phyloP scores from a whole-genome alignment of 2,329 filamentous ascomycete genomes.

The Pseudocercospora eumusae region DNA sequence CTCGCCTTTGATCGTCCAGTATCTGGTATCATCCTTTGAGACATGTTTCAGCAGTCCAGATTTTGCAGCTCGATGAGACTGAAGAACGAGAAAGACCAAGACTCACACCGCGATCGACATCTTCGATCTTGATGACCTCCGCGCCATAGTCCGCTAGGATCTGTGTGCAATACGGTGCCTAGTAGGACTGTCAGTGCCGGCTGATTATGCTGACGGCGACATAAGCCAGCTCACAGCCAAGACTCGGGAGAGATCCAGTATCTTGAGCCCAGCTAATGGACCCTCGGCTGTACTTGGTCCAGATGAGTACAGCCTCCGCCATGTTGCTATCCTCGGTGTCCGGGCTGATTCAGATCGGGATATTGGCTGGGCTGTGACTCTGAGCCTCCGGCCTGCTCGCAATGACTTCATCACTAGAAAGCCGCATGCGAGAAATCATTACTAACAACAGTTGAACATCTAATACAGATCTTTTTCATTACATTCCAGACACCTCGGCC shows the following conservation, averaged over 20 bases:
- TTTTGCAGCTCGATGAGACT: background rate
- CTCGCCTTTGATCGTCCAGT: slow-evolving; percentile 33
- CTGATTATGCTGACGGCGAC: background rate
- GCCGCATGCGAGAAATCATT: background rate
- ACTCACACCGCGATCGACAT: slow-evolving; percentile 29
- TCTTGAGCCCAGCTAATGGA: slow-evolving; percentile 25
- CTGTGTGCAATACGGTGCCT: slow-evolving; percentile 35
- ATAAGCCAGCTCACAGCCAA: slow-evolving; percentile 19
- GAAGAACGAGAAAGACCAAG: background rate
- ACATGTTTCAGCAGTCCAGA: slow-evolving; percentile 1
- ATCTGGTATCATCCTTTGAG: slow-evolving; percentile 33
- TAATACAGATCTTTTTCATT: background rate
- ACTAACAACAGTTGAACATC: background rate
- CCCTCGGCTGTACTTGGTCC: slow-evolving; percentile 14
- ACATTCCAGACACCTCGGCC: background rate
- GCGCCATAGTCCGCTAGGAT: slow-evolving; percentile 39
- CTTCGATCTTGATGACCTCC: slow-evolving; percentile 38
- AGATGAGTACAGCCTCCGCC: slow-evolving; percentile 16
- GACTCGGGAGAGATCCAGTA: slow-evolving; percentile 27
- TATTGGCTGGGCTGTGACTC: slow-evolving; percentile 5
- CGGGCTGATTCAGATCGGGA: slow-evolving; percentile 12
- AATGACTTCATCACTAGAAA: slow-evolving; percentile 7
- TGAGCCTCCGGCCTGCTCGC: background rate
- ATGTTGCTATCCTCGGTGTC: slow-evolving; percentile 13
- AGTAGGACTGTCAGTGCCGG: slow-evolving; percentile 6